Evolutionary conservation across 2,329 filamentous ascomycete species (phyloP), one percentile per base, ranked within the genome.

Genomic region (Didymella sp.): DNA sequence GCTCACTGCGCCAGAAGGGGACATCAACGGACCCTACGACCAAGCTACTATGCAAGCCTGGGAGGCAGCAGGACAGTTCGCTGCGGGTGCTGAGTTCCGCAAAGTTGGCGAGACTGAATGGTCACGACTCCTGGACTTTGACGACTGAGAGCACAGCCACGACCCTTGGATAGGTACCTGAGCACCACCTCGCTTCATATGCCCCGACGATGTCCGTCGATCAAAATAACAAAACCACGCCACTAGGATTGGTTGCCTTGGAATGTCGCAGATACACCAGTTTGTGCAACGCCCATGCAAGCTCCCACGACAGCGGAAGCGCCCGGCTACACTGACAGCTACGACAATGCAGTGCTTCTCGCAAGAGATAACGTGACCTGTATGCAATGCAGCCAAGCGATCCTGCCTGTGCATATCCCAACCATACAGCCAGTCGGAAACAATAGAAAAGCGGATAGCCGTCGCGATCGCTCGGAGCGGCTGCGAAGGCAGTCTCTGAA

Each of bases 61-160:
- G 95, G 87, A 89, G 65, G 87, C 91, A 60, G 92, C 92, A 22
- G 95, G 95, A 2, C 98, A 98, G 74, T 99, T 99, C 77, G 89
- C 88, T 12, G 89, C 95, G 62, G 91, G 91, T 0, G 92, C 96
- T 22, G 94, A 82, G 61, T 83, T 80, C 62, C 75, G 78, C 46
- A 68, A 69, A 22, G 71, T 78, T 15, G 79, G 78, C 12, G 71
- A 76, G 35, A 67, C 58, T 12, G 78, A 78, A 38, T 82, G 80
- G 79, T 78, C 73, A 49, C 66, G 74, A 30, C 51, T 76, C 13
- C 67, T 80, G 19, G 77, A 81, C 42, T 73, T 58, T 25, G 56
- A 58, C 8, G 49, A 50, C 15, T 58, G 56, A 58, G 11, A 21
- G n/a, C 27, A 33, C 24, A 15, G 35, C 25, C 44, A 51, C 43